These are phyloP conservation scores for Tricholoma hemisulphureum DNA, from an alignment of 768 basidiomycete genomes.

Conservation along the genomic window DNA sequence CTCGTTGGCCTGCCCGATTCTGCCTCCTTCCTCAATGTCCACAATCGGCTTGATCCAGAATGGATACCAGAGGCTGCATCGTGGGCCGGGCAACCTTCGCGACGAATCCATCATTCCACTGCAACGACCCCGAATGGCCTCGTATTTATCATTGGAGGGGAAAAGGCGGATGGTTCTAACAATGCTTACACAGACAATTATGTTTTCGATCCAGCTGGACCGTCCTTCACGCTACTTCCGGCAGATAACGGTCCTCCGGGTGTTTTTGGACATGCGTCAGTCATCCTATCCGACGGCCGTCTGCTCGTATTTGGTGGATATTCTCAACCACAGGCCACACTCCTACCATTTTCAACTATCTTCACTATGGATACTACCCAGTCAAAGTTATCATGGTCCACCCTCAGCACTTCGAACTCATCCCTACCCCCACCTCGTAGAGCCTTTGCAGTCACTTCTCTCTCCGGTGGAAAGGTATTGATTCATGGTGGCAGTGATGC, in stretches of 20 bases:
- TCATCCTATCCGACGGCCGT: conserved; percentile 67
- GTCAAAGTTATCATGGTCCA: conserved; percentile 48
- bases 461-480: conserved; percentile 55
- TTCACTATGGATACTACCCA: conserved; percentile 64
- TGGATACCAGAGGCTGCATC: conserved; percentile 48
- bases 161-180: conserved; percentile 77
- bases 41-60: conserved; percentile 32
- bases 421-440: conserved; percentile 57
- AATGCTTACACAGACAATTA: conserved; percentile 63
- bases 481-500: conserved; percentile 80
- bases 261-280: conserved; percentile 69
- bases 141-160: conserved; percentile 76
- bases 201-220: conserved; percentile 49
- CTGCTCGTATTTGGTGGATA: conserved; percentile 78
- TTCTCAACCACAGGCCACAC: conserved; percentile 39
- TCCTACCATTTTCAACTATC: conserved; percentile 57
- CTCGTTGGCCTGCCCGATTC: conserved; percentile 61
- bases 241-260: conserved; percentile 59
- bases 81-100: conserved; percentile 67
- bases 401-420: conserved; percentile 34
- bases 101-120: conserved; percentile 76
- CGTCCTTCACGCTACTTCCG: conserved; percentile 56
- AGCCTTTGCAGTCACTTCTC: conserved; percentile 55
- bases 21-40: conserved; percentile 52
- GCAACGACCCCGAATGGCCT: conserved; percentile 45